Base-by-base conservation (phyloP, 345 rosid genomes). In the Punica granatum region DNA sequence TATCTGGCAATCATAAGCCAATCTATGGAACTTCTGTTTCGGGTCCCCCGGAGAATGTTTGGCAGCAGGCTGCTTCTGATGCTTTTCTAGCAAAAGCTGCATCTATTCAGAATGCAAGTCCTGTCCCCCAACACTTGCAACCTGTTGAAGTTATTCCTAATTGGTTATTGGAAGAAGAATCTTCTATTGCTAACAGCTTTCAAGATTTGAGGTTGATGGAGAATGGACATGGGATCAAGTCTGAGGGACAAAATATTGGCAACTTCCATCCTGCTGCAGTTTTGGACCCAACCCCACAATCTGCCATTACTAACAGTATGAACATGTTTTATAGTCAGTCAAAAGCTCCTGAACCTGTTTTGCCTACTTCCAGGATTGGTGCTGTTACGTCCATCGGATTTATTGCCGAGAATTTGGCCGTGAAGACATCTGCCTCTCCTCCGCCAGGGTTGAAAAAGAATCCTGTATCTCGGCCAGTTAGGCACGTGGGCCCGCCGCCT, bases 401-500 rank as follows among this genome's bases (percentile, higher is more conserved):
- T 59, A n/a, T 68, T 63, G 62, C 73, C 72, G 90, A 85, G 59
- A 77, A 72, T 72, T 68, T 82, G 63, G 77, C 75, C 67, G 71
- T 67, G n/a, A 82, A 78, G 70, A 6, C 80, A 68, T 71, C 85
- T 16, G 58, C 81, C 53, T 69, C 75, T 64, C 74, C 74, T 34
- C 82, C 84, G 15, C 69, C 79, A 54, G 70, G 76, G 36, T 48
- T 53, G 18, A 83, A 79, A 67, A 93, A 83, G 77, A 89, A 65
- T 85, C 92, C 98, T 32, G 89, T 93, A 72, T 74, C 85, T 79
- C 90, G 95, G 59, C 84, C 96, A 58, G 70, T 75, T 44, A 81
- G 95, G 83, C 92, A 84, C 69, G 84, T 79, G 67, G 99, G 98
- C 51, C 99, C 99, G 70, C 99, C 99, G 1, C 99, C 98, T 64